Evolutionary conservation across 495 filamentous ascomycete genomes (phyloP), one percentile per base, ranked within the genome.

Genomic region (Trichocladium uniseriatum): DNA sequence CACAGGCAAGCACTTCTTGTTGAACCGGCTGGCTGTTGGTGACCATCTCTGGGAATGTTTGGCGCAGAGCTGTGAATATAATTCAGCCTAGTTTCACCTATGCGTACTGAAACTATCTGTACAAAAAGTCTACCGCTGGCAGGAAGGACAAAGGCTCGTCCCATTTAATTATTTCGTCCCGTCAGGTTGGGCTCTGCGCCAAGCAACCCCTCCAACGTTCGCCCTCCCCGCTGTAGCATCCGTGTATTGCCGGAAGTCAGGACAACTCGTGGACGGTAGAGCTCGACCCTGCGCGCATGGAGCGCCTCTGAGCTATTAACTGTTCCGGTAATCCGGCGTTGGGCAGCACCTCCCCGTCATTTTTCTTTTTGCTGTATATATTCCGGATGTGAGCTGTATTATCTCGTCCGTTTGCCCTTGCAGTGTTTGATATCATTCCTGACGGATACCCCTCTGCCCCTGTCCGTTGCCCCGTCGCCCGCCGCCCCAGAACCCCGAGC

Each of bases 191-290:
- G n/a, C n/a, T n/a, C n/a, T n/a, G n/a, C 37, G 38, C 46, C 31
- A 38, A 41, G 49, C 48, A 48, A 20, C 24, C 47, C 52, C 28
- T 34, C 44, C 18, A 35, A 15, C 45, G 11, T 21, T 36, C 13
- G 4, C 24, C 10, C 37, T 47, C 53, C 47, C 47, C 49, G 40
- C 53, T 36, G 44, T 52, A 40, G 40, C 54, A 49, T 56, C 40
- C 40, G 43, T 49, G 47, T 46, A 19, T 42, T 43, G 41, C 36
- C 38, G 41, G 45, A 15, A 48, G 16, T 22, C 35, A 39, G 15
- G 10, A 39, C 35, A 32, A 21, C 15, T 20, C 11, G 10, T 13
- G 32, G 1, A 14, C 35, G 1, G 32, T 3, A 13, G 4, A 15
- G 32, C 32, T 37, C 35, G 19, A 14, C 20, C 32, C 43, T 36